These are phyloP conservation scores for Coemansia furcata DNA, from an alignment of 192 early-diverging fungal genomes.

Conservation along the genomic window DNA sequence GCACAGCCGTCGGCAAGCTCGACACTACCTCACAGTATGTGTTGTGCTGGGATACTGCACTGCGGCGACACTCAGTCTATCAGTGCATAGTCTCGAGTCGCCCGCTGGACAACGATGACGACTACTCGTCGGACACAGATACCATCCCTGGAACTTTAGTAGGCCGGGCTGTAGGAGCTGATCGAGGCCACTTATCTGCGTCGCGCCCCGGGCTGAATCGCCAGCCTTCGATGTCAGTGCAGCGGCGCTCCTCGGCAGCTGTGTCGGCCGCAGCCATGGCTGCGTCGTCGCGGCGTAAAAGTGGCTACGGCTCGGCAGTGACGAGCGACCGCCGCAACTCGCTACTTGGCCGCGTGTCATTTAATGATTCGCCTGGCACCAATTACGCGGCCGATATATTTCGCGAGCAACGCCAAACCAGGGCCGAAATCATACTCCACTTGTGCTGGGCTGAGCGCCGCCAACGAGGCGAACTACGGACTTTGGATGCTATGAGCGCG, in stretches of 20 bases:
- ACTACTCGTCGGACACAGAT: not conserved
- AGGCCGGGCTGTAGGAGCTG: not conserved
- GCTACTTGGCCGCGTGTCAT: constrained; percentile 41
- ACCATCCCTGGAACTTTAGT: not conserved
- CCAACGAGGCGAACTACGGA: not conserved
- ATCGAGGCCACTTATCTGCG: constrained; percentile 17
- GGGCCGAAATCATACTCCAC: constrained; percentile 35
- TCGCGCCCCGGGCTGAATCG: constrained; percentile 27
- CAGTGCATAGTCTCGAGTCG: constrained; percentile 18
- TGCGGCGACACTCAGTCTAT: constrained; percentile 27
- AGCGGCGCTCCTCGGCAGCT: constrained; percentile 40
- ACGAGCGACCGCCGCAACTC: constrained; percentile 44
- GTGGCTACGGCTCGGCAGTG: constrained; percentile 27
- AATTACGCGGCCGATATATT: constrained; percentile 41
- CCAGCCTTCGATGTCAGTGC: constrained; percentile 45
- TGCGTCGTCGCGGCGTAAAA: constrained; percentile 29
- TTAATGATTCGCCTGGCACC: constrained; percentile 47
- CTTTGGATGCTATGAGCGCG: not conserved
- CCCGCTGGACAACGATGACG: constrained; percentile 7
- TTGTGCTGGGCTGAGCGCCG: constrained; percentile 35
- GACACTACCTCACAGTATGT: constrained; percentile 23
- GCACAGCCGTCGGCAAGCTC: constrained; percentile 15
- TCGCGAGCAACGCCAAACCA: constrained; percentile 45
- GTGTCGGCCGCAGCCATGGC: constrained; percentile 27
- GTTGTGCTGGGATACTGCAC: constrained; percentile 44